Evolutionary conservation across 139 green algal genomes (phyloP).

Genomic region (Closterium sp.): DNA sequence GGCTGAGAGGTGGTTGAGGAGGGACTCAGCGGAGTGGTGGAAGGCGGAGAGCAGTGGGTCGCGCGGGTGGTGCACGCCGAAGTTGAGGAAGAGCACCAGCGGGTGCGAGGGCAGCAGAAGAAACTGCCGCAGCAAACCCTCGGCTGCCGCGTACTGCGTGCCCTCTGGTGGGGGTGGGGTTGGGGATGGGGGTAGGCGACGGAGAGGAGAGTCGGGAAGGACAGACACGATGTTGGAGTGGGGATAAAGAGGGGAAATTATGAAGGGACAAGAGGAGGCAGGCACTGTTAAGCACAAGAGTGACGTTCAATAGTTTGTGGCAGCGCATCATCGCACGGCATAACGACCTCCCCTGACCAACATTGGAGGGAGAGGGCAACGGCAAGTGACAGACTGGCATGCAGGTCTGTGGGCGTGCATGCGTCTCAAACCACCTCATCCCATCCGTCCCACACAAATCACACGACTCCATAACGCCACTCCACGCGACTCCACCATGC

Average conservation of each 20-base stretch:
- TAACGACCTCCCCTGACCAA: no score
- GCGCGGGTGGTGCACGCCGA: not conserved
- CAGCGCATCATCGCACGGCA: not conserved
- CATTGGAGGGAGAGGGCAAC: no score
- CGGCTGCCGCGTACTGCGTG: not conserved
- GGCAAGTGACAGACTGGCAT: not conserved
- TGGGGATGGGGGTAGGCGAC: not conserved
- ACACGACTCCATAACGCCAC: no score
- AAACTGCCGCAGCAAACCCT: not conserved
- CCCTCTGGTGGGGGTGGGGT: not conserved
- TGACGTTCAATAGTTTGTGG: not conserved
- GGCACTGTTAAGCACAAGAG: not conserved
- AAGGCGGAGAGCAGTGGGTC: not conserved
- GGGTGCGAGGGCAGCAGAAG: not conserved
- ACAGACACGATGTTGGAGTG: not conserved
- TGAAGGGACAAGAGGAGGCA: not conserved
- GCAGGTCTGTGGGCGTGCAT: not conserved
- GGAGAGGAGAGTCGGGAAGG: not conserved
- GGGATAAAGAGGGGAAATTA: not conserved
- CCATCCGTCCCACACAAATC: no score
- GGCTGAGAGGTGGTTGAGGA: not conserved
- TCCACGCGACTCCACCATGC: no score
- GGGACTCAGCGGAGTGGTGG: not conserved
- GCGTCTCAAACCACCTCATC: not conserved
- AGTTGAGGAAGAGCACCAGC: not conserved